Conservation (phyloP, 371 early-diverging fungal genomes). For the Nematocida major region DNA sequence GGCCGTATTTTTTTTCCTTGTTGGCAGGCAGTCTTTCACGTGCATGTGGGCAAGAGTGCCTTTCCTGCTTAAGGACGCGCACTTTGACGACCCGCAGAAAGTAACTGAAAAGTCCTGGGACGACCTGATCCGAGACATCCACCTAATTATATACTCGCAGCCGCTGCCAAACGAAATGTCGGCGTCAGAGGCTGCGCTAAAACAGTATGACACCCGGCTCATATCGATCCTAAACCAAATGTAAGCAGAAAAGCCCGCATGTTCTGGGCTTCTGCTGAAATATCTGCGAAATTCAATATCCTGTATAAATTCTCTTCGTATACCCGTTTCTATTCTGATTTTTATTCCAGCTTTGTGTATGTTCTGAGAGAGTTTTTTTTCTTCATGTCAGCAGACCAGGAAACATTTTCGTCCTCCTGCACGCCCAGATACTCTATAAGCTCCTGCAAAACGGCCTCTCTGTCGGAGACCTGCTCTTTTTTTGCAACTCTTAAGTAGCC, state of each 20-base stretch:
- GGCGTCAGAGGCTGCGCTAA: no score
- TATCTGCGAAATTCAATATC: no score
- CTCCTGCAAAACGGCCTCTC: background rate
- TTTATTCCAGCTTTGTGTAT: background rate
- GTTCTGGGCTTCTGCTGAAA: no score
- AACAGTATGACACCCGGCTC: no score
- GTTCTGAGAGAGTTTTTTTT: conserved; percentile 1
- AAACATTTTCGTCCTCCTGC: conserved; percentile 42
- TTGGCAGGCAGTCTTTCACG: background rate
- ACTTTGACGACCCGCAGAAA: background rate
- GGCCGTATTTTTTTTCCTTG: background rate
- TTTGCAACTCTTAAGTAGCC: conserved; percentile 35
- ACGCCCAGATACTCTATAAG: conserved; percentile 37
- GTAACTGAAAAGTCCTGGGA: background rate
- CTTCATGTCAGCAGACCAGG: background rate
- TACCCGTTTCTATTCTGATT: background rate
- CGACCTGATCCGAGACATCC: background rate
- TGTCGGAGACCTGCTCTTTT: background rate
- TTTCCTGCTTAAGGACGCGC: background rate
- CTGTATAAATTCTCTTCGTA: background rate
- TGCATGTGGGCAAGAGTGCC: background rate
- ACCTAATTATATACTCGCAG: background rate
- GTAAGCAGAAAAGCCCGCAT: no score
- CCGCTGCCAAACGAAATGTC: background rate
- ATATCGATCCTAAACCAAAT: no score